Evolutionary conservation across 441 rosid species (phyloP), one percentile per base, ranked within the genome.

Genomic region (Pelargonium australe): DNA sequence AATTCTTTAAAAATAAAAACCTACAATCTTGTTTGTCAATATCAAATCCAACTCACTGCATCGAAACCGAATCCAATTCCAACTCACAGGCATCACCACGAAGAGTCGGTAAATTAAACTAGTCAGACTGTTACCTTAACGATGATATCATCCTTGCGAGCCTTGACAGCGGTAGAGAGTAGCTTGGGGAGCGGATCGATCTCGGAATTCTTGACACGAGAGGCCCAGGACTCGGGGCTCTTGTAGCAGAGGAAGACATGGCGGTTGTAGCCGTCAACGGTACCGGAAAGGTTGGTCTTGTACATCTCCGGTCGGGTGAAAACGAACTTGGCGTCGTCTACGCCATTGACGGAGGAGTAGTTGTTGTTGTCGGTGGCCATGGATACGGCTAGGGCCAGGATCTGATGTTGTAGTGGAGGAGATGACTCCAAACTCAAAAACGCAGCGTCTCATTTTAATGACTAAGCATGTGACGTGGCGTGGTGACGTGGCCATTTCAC

Each of bases 221-320:
- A 77, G 25, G 76, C 68, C 98, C 98, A 93, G 28, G 73, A 79
- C 53, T 78, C 83, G 37, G 86, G 87, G 40, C 75, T 78, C 79
- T 85, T 83, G 73, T 76, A 87, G 73, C 91, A 82, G 61, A 93
- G 91, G 75, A 93, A 90, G 14, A 89, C 80, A 74, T 93, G 97
- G 19, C 98, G 89, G 66, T 85, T 92, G 76, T 90, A 86, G 12
- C 86, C 78, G 68, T 78, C 82, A 53, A 91, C 85, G 63, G 96
- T 80, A 17, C 87, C 90, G 2, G 87, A 80, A 64, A 94, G 92
- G 16, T 68, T 88, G 66, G 6, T 31, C 72, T 72, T 75, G 75
- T 82, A 79, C 99, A 95, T 91, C 83, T 91, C 99, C 58, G 74
- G 40, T 19, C 96, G 83, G 73, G 77, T 82, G 81, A 94, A 91